Evolutionary conservation across 129 eudicot genomes (phyloP).

Genomic region (Dittrichia graveolens): DNA sequence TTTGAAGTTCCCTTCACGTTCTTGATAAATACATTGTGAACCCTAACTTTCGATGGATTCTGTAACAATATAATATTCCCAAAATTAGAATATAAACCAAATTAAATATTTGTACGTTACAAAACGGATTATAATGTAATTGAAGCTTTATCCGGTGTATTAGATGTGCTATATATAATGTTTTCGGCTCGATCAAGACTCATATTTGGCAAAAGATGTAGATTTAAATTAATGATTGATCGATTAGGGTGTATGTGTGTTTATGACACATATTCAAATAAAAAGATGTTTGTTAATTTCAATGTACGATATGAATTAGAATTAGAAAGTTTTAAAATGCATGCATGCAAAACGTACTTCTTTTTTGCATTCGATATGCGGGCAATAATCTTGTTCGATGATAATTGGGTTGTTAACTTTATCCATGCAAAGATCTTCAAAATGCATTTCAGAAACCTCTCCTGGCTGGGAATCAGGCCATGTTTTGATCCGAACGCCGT

Average conservation of each 20-base stretch:
- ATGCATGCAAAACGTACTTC: constrained; percentile 27
- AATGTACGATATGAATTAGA: too few relatives aligned
- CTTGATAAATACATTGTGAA: constrained; percentile 48
- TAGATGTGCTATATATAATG: too few relatives aligned
- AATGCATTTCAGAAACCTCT: constrained; percentile 40
- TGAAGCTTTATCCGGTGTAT: too few relatives aligned
- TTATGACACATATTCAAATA: background rate
- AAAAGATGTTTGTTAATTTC: background rate
- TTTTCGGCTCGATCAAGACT: too few relatives aligned
- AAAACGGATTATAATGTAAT: too few relatives aligned
- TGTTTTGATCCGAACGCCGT: constrained; percentile 61
- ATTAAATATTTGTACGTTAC: too few relatives aligned
- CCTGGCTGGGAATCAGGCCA: constrained; percentile 54
- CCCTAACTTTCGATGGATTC: constrained; percentile 58
- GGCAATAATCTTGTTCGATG: constrained; percentile 76
- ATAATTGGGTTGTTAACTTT: constrained; percentile 52
- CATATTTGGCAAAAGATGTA: too few relatives aligned
- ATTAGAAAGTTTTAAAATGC: background rate
- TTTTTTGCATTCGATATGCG: constrained; percentile 40
- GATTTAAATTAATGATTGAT: too few relatives aligned
- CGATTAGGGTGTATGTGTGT: background rate
- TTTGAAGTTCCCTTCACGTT: constrained; percentile 51
- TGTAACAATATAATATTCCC: background rate
- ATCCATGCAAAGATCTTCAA: constrained; percentile 52
- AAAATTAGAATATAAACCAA: background rate